Base-by-base conservation (phyloP, 495 filamentous ascomycete species). In the Chaetomium tenue region DNA sequence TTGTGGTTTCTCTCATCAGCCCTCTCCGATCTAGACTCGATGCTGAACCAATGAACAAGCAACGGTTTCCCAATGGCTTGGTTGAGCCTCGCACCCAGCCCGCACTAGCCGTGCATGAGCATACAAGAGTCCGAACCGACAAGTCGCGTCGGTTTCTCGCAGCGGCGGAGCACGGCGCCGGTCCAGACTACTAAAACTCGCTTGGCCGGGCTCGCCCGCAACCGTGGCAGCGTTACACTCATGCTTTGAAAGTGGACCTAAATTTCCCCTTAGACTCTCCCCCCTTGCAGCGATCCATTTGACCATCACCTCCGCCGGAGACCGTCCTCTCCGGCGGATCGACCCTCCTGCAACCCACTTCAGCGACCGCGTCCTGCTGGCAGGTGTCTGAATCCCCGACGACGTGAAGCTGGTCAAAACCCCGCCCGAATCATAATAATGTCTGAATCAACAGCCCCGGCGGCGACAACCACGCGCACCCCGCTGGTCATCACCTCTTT, bases 401-500 rank as follows among this genome's bases (percentile, higher is more conserved):
- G 22, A 20, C 18, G 28, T 11, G 28, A 37, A 9, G 33, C 0
- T 33, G 30, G 2, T 22, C 16, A 26, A 37, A 44, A 18, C 13
- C 52, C 13, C 20, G n/a, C 54, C 20, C n/a, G 20, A n/a, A 18
- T 58, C 13, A n/a, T 23, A 59, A 60, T 42, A 59, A 60, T 42
- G 48, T 9, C 59, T 2, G 15, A 20, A 18, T 30, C 39, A 11
- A 33, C 37, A 7, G 44, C 50, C 3, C 3, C 58, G 2, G 11
- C 59, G 23, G 0, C 50, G 20, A 51, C 47, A 9, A 11, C 46
- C 33, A 20, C 25, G 3, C 3, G 20, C 9, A 53, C 47, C 9
- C 13, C 37, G 5, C 26, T 44, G 9, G 37, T 46, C 50, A 59
- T 64, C 63, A 64, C 63, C 30, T 64, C 63, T 2, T 64, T 64